Base-by-base conservation (phyloP, 495 filamentous ascomycete species). In the Elasticomyces elasticus region DNA sequence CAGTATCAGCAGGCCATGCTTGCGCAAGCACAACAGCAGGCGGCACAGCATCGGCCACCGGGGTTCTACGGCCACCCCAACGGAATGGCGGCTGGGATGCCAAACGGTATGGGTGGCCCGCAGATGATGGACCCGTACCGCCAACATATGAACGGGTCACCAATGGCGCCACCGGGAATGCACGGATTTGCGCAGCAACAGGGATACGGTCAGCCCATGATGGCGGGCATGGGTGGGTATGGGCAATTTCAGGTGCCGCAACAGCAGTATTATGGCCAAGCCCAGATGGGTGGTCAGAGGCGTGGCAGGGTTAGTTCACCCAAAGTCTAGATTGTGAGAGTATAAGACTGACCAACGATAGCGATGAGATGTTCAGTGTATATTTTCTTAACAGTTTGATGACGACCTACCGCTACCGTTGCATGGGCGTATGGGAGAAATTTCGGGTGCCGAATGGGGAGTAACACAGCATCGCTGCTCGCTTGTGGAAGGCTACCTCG, bases 1-100 rank as follows among this genome's bases (percentile, higher is more conserved):
- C 80, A 82, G 63, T 80, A 78, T 58, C 79, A 81, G 64, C 79
- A 82, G 59, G 69, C 63, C 51, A 68, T 82, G 62, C 72, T 81
- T 52, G 69, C 75, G 5, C 75, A 77, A 23, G 70, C 70, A 17
- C 60, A 59, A 54, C 49, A 20, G 49, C 28, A 37, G 56, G 56
- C 31, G 52, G 56, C 41, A 27, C 62, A 61, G 38, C 49, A 22
- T 26, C 49, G 24, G 44, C 56, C 48, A 43, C 58, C 26, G 28
- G 27, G 54, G 56, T 61, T 61, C 26, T 55, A 58, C 54, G 48
- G 48, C 37, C 49, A 44, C 31, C 58, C 57, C 7, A 58, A 52
- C 25, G 58, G 41, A 7, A 58, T 61, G 58, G 25, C 38, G 17
- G 54, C 51, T 40, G 47, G 50, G 5, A 20, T 40, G 13, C 33